A percentile compares a stretch with the other conserved stretches of the same genome.
Evolutionary conservation across 306 rosid genomes (phyloP).

Genomic region (Fragaria vesca): DNA sequence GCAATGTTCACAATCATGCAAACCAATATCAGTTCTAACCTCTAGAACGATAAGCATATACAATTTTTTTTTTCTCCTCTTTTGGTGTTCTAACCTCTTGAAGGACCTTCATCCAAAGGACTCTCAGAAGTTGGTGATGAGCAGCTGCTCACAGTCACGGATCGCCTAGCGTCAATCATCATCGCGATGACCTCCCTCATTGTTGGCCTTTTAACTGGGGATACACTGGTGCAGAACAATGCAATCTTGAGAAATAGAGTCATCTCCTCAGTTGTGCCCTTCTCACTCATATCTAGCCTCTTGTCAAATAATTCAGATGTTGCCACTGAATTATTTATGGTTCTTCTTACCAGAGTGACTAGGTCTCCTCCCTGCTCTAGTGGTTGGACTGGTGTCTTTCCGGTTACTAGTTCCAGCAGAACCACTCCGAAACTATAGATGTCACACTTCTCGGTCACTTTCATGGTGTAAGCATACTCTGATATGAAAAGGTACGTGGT

Average conservation of each 20-base stretch:
- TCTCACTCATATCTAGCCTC: constrained; percentile 46
- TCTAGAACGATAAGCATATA: not conserved
- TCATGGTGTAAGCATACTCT: constrained; percentile 87
- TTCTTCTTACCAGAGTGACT: constrained; percentile 63
- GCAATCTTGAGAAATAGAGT: constrained; percentile 73
- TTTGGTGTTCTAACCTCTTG: constrained; percentile 47
- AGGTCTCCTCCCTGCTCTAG: constrained; percentile 79
- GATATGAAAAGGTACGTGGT: constrained; percentile 30
- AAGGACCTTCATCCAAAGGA: constrained; percentile 51
- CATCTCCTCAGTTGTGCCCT: constrained; percentile 56
- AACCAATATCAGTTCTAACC: constrained; percentile 11
- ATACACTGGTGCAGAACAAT: constrained; percentile 65
- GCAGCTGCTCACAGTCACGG: constrained; percentile 45
- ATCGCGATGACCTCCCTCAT: constrained; percentile 82
- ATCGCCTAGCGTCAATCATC: constrained; percentile 64
- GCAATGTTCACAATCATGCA: constrained; percentile 10
- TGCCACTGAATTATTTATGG: constrained; percentile 40
- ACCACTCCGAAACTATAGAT: constrained; percentile 82
- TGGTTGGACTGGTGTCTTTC: constrained; percentile 74
- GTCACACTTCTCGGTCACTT: constrained; percentile 81
- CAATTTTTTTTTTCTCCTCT: not conserved
- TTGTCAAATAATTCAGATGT: constrained; percentile 57
- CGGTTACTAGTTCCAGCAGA: constrained; percentile 64
- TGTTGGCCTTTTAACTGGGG: constrained; percentile 78
- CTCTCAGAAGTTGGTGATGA: constrained; percentile 68